phyloP scores from a whole-genome alignment of 495 filamentous ascomycete species.

The Neurospora sp. region DNA sequence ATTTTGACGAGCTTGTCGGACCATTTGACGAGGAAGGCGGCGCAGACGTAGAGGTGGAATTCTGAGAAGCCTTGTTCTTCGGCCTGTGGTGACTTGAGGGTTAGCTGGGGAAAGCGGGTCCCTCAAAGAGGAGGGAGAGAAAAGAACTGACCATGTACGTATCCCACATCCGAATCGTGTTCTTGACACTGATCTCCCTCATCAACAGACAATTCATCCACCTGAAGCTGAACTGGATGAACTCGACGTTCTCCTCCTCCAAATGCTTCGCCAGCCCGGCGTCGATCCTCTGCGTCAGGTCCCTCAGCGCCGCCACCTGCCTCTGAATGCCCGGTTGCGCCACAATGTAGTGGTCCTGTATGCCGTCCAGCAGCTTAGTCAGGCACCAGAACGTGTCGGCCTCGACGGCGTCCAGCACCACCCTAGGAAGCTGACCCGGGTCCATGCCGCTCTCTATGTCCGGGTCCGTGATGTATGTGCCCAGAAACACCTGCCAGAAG shows the following conservation, averaged over 20 bases:
- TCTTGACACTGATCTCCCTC: constrained; percentile 91
- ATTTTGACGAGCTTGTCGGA: constrained; percentile 89
- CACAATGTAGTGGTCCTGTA: constrained; percentile 98
- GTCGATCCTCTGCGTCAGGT: constrained; percentile 86
- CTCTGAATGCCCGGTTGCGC: constrained; percentile 94
- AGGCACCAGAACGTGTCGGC: constrained; percentile 98
- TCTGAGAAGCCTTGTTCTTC: constrained; percentile 97
- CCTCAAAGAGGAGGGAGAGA: background rate
- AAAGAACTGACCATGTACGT: constrained; percentile 73
- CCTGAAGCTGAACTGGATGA: constrained; percentile 97
- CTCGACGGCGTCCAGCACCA: constrained; percentile 93
- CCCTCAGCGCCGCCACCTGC: constrained; percentile 78
- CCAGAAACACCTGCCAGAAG: constrained; percentile 95
- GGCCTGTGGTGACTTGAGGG: constrained; percentile 44
- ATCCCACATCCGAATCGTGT: constrained; percentile 98
- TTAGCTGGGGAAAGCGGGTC: background rate
- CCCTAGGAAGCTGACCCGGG: constrained; percentile 80
- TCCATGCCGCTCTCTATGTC: constrained; percentile 93
- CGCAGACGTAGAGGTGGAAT: constrained; percentile 97
- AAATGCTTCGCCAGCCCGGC: constrained; percentile 75
- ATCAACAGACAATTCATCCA: constrained; percentile 99
- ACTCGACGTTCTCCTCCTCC: constrained; percentile 84
- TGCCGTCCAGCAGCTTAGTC: constrained; percentile 91
- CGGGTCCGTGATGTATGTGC: constrained; percentile 84
- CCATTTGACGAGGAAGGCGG: constrained; percentile 98